Conservation (phyloP, 768 basidiomycete genomes). For the Mycena chlorophos region DNA sequence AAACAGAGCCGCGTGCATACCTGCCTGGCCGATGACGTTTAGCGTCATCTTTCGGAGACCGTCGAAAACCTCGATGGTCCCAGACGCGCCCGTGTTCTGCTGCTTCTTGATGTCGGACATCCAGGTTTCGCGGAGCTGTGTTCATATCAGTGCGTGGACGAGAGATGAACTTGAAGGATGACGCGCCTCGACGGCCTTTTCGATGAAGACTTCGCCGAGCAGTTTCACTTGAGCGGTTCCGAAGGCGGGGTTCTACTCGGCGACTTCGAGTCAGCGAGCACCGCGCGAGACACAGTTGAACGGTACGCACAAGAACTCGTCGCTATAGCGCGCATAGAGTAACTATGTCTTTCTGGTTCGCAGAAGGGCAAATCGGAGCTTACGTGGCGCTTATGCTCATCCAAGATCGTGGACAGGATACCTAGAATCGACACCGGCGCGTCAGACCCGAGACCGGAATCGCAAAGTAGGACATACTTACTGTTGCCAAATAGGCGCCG, state of each 20-base stretch:
- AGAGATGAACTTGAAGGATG: neutral
- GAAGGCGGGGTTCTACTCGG: slow-evolving; percentile 42
- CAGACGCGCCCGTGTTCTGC: neutral
- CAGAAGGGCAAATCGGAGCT: neutral
- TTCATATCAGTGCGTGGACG: neutral
- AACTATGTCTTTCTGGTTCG: no score
- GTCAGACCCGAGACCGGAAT: neutral
- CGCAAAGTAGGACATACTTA: neutral
- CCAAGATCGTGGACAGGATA: slow-evolving; percentile 1
- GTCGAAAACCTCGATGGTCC: slow-evolving; percentile 5
- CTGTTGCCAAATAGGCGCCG: neutral
- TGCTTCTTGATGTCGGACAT: neutral
- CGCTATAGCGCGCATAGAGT: neutral
- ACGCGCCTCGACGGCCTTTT: slow-evolving; percentile 33
- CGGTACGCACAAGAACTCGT: slow-evolving; percentile 6
- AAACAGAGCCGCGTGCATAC: neutral
- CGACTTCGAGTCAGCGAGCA: neutral
- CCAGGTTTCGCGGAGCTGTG: slow-evolving; percentile 14
- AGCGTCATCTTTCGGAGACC: slow-evolving; percentile 15
- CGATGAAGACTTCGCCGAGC: slow-evolving; percentile 36
- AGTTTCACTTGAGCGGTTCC: slow-evolving; percentile 41
- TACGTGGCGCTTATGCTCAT: slow-evolving; percentile 13
- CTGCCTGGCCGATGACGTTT: slow-evolving; percentile 14
- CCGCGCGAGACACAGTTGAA: neutral
- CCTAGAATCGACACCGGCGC: no score